These are phyloP conservation scores for Jacaranda copaia DNA, from an alignment of 257 asterid species.

Conservation along the genomic window DNA sequence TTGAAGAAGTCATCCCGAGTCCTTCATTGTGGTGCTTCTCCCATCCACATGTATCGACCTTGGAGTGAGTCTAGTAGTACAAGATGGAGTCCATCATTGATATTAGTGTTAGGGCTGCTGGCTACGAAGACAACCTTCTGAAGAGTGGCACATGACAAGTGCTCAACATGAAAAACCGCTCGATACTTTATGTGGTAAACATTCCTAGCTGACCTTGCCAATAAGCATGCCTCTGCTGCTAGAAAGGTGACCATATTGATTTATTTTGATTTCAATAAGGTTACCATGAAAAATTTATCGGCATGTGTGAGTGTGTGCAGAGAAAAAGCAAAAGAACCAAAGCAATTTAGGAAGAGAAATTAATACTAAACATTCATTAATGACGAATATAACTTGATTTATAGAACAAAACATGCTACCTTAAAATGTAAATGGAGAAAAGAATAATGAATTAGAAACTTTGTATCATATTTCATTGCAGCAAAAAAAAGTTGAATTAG, in stretches of 20 bases:
- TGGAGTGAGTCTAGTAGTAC: conserved; percentile 83
- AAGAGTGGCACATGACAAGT: conserved; percentile 87
- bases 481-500: not conserved
- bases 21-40: conserved; percentile 88
- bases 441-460: not conserved
- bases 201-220: conserved; percentile 93
- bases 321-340: not conserved
- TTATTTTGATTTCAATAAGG: conserved; percentile 20
- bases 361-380: not conserved
- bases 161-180: conserved; percentile 59
- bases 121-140: conserved; percentile 97
- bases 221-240: conserved; percentile 95
- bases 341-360: not conserved
- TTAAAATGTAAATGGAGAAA: too few species aligned
- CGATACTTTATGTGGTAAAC: conserved; percentile 95
- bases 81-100: conserved; percentile 62
- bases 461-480: not conserved
- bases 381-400: too few species aligned
- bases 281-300: conserved; percentile 7
- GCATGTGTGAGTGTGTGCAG: too few species aligned
- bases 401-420: too few species aligned
- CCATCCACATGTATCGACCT: conserved; percentile 95
- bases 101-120: conserved; percentile 76
- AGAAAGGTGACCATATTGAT: conserved; percentile 76
- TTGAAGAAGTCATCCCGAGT: conserved; percentile 71